These are phyloP conservation scores for Hypomontagnella monticulosa DNA, from an alignment of 495 filamentous ascomycete genomes.

Conservation along the genomic window DNA sequence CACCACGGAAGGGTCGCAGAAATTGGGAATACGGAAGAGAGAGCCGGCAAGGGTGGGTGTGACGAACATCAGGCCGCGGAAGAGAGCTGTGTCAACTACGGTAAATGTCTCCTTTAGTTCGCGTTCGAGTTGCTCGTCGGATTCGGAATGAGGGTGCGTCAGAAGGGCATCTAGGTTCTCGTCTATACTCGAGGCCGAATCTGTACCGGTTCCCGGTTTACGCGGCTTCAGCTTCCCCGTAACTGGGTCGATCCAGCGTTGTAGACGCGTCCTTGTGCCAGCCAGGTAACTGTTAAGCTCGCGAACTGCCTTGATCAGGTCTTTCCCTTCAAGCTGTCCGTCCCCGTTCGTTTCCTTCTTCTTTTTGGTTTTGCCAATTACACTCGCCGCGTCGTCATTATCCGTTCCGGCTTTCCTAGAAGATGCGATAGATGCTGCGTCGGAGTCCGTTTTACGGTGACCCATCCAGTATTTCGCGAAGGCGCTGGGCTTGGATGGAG, in stretches of 20 bases:
- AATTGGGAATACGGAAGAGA: slow-evolving; percentile 95
- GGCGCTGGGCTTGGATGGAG: slow-evolving; percentile 52
- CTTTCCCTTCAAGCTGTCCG: slow-evolving; percentile 73
- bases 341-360: slow-evolving; percentile 46
- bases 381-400: slow-evolving; percentile 58
- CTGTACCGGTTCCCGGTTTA: slow-evolving; percentile 60
- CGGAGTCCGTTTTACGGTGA: slow-evolving; percentile 64
- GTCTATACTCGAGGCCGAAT: slow-evolving; percentile 53
- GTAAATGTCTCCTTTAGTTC: slow-evolving; percentile 78
- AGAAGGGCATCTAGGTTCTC: slow-evolving; percentile 61
- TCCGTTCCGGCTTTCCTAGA: slow-evolving; percentile 56
- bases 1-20: slow-evolving; percentile 95
- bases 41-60: slow-evolving; percentile 85
- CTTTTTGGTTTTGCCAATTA: slow-evolving; percentile 46
- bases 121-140: slow-evolving; percentile 71
- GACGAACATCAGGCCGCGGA: slow-evolving; percentile 91
- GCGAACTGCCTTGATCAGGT: slow-evolving; percentile 79
- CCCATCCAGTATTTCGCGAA: slow-evolving; percentile 63
- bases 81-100: slow-evolving; percentile 91
- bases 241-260: slow-evolving; percentile 80
- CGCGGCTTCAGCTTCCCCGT: slow-evolving; percentile 74
- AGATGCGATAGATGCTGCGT: slow-evolving; percentile 73
- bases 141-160: slow-evolving; percentile 57
- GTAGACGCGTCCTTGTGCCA: slow-evolving; percentile 81
- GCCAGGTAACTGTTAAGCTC: slow-evolving; percentile 88